Evolutionary conservation across 1,139 yeast species (phyloP).

Genomic region (Lodderomyces metapsilosis): DNA sequence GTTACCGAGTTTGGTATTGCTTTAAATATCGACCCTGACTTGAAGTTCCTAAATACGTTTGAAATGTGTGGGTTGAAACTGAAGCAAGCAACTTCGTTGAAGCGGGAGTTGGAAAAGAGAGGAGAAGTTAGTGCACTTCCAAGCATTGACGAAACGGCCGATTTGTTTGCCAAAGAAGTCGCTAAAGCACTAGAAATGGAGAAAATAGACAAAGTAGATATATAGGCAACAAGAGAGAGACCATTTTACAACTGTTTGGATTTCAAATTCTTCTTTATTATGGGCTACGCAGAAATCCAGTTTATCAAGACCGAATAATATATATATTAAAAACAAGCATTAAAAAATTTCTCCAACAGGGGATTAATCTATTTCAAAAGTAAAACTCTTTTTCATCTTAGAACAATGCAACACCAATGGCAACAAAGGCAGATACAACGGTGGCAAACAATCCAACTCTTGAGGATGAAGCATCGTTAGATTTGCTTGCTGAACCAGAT

Average conservation of each 20-base stretch:
- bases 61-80: conserved; percentile 86
- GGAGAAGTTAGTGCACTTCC: conserved; percentile 3
- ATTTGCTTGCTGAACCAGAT: conserved; percentile 17
- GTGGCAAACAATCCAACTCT: conserved; percentile 45
- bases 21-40: conserved; percentile 72
- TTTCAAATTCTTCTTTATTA: not conserved
- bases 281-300: conserved; percentile 1
- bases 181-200: conserved; percentile 47
- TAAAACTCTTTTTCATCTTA: conserved; percentile 25
- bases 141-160: conserved; percentile 46
- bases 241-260: not conserved
- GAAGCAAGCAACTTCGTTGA: conserved; percentile 41
- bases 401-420: conserved; percentile 62
- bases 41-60: conserved; percentile 65
- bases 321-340: conserved; percentile 3
- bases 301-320: not conserved
- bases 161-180: conserved; percentile 50
- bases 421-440: conserved; percentile 59
- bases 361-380: not conserved
- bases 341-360: not conserved
- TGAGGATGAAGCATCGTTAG: conserved; percentile 28
- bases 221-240: conserved; percentile 17
- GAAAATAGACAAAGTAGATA: conserved; percentile 37
- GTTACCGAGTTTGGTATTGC: conserved; percentile 90
- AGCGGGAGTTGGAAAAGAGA: conserved; percentile 14